Percentiles rank a stretch among this genome's conserved stretches.
phyloP scores from a whole-genome alignment of 2,329 filamentous ascomycete species.

The Colletotrichum chrysophilum region DNA sequence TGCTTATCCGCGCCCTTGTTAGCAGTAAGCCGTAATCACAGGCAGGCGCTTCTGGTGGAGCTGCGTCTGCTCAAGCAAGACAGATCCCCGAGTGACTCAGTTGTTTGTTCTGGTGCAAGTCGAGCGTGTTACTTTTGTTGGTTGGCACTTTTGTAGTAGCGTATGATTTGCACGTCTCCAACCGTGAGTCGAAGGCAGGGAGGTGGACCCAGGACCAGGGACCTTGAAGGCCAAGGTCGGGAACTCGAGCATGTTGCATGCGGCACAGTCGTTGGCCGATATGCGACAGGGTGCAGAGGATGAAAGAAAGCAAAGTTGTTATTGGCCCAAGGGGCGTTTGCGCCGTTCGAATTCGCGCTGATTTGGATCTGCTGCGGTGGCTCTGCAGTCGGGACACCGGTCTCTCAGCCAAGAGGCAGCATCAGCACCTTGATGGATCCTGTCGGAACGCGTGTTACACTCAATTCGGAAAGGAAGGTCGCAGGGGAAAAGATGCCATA shows the following conservation, averaged over 20 bases:
- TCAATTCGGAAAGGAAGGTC: not conserved
- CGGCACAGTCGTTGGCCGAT: not conserved
- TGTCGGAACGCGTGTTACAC: not conserved
- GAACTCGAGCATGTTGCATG: not conserved
- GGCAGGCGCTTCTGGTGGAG: not conserved
- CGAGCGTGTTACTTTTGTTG: not conserved
- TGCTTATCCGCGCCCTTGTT: not conserved
- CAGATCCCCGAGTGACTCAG: not conserved
- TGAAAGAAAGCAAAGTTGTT: not conserved
- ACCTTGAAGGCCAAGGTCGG: conserved; percentile 3
- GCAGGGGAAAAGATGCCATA: conserved; percentile 9
- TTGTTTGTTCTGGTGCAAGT: not conserved
- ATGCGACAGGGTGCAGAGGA: not conserved
- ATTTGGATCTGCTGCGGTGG: not conserved
- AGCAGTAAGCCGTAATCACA: not conserved
- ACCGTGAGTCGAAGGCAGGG: not conserved
- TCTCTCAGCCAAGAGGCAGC: not conserved
- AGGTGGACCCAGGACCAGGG: not conserved
- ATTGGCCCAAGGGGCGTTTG: not conserved
- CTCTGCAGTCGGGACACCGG: not conserved
- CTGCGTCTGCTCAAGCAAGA: not conserved
- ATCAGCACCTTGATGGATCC: conserved; percentile 19
- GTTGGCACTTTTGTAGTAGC: not conserved
- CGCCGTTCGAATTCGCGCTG: not conserved
- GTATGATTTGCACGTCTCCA: not conserved